Conservation (phyloP, 1,284 basidiomycete species). For the Trichosporon coremiiforme region DNA sequence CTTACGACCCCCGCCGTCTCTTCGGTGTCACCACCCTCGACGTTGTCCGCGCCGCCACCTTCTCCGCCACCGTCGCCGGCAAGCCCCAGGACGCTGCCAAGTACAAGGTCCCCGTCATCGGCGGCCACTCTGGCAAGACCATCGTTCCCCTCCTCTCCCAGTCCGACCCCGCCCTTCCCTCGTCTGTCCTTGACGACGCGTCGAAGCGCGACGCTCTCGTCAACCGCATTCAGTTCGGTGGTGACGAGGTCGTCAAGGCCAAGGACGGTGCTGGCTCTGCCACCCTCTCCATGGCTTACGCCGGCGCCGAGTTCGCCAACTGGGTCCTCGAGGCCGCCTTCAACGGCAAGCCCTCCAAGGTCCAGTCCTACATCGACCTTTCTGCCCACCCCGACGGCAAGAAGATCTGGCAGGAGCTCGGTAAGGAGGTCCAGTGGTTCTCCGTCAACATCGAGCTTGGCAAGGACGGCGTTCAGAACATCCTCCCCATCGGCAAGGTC, state of each 20-base stretch:
- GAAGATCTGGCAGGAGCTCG: slow-evolving; percentile 57
- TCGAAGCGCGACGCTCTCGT: slow-evolving; percentile 67
- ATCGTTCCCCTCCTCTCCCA: slow-evolving; percentile 96
- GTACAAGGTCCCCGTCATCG: slow-evolving; percentile 80
- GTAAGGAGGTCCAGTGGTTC: slow-evolving; percentile 73
- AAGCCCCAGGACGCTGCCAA: slow-evolving; percentile 65
- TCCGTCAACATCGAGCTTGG: slow-evolving; percentile 87
- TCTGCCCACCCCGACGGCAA: slow-evolving; percentile 57
- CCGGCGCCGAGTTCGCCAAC: slow-evolving; percentile 84
- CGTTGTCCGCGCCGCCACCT: slow-evolving; percentile 91
- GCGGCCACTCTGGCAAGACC: slow-evolving; percentile 94
- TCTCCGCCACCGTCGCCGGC: slow-evolving; percentile 75
- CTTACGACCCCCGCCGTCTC: slow-evolving; percentile 74
- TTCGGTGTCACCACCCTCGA: slow-evolving; percentile 95
- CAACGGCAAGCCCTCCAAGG: slow-evolving; percentile 80
- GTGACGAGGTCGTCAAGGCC: slow-evolving; percentile 69
- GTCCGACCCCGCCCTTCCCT: slow-evolving; percentile 55
- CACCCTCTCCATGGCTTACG: slow-evolving; percentile 92
- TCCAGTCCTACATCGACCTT: slow-evolving; percentile 86
- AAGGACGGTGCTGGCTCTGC: slow-evolving; percentile 82
- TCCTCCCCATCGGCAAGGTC: slow-evolving; percentile 60
- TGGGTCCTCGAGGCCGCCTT: slow-evolving; percentile 75
- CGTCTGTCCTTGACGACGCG: slow-evolving; percentile 61
- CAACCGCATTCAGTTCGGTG: slow-evolving; percentile 86
- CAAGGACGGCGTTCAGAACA: slow-evolving; percentile 64